Evolutionary conservation across 371 early-diverging fungal species (phyloP), one percentile per base, ranked within the genome.

Genomic region (Mucor irregularis): DNA sequence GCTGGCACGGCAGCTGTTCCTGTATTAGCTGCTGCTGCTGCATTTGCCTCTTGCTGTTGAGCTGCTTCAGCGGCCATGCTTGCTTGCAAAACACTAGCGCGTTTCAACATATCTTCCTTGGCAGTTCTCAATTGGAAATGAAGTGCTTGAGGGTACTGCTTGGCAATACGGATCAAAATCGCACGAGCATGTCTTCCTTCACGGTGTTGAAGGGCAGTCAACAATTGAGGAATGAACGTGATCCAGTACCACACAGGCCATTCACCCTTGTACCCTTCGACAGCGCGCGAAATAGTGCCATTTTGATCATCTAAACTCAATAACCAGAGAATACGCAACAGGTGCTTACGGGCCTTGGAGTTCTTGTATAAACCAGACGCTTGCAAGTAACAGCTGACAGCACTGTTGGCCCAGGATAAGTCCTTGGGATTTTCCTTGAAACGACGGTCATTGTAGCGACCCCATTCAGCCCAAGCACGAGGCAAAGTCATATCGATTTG

Each of bases 381-480:
- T 56, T 99, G 97, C 64, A 99, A 73, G 59, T 98, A 99, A 68
- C 97, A 96, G 66, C 91, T 96, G 29, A 99, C 87, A 2, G 99
- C 99, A 64, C 94, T 84, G 48, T 82, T 89, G 7, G 94, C 98
- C 69, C 86, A 85, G n/a, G 83, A 88, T 13, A 92, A 82, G 38
- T 93, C 92, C 38, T 82, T 82, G 1, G 93, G 91, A 40, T 89
- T 84, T 51, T 86, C 88, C 58, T 87, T 85, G 74, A 96, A 97
- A 61, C 90, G 80, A 34, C 89, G 82, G 58, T 98, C 97, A 56
- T 96, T 90, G 76, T 94, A 97, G 56, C 93, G 82, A 11, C 96
- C 99, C 97, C 97, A 98, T 30, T 91, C 90, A 4, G 96, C 96
- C 99, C 99, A 99, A 0, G 93, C 95, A 58, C 95, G 91, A 38